A percentile compares a stretch with the other conserved stretches of the same genome.
Conservation (phyloP, 345 rosid genomes). For the Lumnitzera racemosa region DNA sequence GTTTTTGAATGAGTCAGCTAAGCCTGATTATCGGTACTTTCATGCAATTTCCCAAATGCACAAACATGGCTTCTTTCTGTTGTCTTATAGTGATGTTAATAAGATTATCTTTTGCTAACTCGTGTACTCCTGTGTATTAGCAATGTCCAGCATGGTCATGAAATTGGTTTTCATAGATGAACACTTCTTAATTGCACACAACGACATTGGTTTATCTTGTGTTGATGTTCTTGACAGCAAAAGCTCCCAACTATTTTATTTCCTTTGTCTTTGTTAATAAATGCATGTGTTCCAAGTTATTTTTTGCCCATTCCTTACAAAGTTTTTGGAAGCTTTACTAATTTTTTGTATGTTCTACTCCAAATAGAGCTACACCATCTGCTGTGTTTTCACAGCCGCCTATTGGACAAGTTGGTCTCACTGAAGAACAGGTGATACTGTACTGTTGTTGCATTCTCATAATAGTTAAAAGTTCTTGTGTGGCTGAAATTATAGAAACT, state of each 20-base stretch:
- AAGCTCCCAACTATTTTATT: too few relatives aligned
- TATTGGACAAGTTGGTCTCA: conserved; percentile 86
- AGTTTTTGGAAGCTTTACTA: background rate
- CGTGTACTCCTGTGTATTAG: too few relatives aligned
- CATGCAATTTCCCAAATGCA: background rate
- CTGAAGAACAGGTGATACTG: conserved; percentile 76
- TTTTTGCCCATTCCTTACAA: background rate
- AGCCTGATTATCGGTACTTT: conserved; percentile 76
- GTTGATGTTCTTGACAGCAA: background rate
- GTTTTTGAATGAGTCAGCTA: conserved; percentile 70
- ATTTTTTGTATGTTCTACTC: conserved; percentile 1
- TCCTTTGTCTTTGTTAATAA: too few relatives aligned
- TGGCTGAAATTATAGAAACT: conserved; percentile 11
- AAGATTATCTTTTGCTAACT: too few relatives aligned
- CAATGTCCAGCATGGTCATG: too few relatives aligned
- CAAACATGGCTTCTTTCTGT: background rate
- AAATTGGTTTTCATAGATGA: too few relatives aligned
- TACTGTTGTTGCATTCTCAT: conserved; percentile 5
- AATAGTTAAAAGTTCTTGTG: conserved; percentile 7
- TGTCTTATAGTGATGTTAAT: background rate
- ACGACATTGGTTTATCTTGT: background rate
- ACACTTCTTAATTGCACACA: too few relatives aligned
- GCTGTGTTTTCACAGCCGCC: conserved; percentile 98
- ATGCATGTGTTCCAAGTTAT: too few relatives aligned
- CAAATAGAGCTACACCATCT: conserved; percentile 73